Conservation (phyloP, 768 basidiomycete genomes). For the Lactifluus volemus region DNA sequence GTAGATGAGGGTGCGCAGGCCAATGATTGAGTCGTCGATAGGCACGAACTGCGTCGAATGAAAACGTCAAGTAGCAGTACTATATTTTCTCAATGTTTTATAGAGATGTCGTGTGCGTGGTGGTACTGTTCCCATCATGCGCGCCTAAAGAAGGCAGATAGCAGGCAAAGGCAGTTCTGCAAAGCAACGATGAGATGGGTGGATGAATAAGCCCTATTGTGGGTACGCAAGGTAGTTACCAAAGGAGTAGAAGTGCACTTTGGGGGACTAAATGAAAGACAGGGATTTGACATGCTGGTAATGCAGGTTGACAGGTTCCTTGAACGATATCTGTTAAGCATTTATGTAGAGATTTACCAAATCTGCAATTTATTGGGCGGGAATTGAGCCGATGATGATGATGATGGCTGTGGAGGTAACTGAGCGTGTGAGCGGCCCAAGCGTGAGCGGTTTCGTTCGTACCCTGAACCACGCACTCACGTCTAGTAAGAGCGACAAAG, state of each 20-base stretch:
- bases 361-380: not conserved
- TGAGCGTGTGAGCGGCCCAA: not conserved
- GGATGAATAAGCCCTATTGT: not conserved
- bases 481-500: not conserved
- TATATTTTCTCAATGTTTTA: not conserved
- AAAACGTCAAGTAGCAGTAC: not conserved
- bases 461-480: slow-evolving; percentile 13
- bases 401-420: not conserved
- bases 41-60: no score
- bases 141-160: not conserved
- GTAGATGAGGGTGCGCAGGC: not conserved
- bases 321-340: not conserved
- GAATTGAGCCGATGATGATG: not conserved
- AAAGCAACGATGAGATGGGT: no score
- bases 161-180: not conserved
- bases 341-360: not conserved
- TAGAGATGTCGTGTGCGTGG: not conserved
- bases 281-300: not conserved
- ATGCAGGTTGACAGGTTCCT: not conserved
- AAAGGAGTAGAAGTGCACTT: not conserved
- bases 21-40: not conserved
- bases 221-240: not conserved
- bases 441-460: not conserved
- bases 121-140: no score
- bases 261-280: not conserved